phyloP scores from a whole-genome alignment of 2,329 filamentous ascomycete species.

The Arthroderma uncinatum region DNA sequence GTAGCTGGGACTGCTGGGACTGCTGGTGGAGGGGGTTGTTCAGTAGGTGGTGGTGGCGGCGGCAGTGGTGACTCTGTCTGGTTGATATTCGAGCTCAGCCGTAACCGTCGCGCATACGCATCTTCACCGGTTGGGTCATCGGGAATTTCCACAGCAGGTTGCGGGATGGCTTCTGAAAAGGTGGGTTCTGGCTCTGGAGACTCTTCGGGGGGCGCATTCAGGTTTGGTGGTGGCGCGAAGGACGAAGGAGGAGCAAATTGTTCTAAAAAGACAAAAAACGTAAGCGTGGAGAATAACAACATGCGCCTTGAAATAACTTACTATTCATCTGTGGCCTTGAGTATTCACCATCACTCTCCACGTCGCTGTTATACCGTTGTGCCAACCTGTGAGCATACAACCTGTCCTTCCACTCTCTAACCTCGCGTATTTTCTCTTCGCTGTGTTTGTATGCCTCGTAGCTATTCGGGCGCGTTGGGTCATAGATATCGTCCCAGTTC shows the following conservation, averaged over 20 bases:
- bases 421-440: slow-evolving; percentile 69
- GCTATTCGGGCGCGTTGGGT: slow-evolving; percentile 68
- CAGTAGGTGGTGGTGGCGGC: slow-evolving; percentile 11
- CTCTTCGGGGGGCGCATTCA: slow-evolving; percentile 29
- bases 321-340: slow-evolving; percentile 35
- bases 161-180: slow-evolving; percentile 19
- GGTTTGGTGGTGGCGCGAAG: slow-evolving; percentile 43
- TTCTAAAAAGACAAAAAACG: slow-evolving; percentile 22
- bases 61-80: slow-evolving; percentile 15
- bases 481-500: slow-evolving; percentile 91
- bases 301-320: slow-evolving; percentile 29
- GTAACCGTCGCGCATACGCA: slow-evolving; percentile 53
- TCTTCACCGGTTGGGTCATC: slow-evolving; percentile 58
- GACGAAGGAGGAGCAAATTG: slow-evolving; percentile 41
- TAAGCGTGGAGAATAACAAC: slow-evolving; percentile 11
- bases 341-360: slow-evolving; percentile 41
- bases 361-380: slow-evolving; percentile 33
- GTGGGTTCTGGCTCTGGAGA: slow-evolving; percentile 11
- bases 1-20: slow-evolving; percentile 21
- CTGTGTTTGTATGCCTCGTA: slow-evolving; percentile 75
- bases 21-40: slow-evolving; percentile 17
- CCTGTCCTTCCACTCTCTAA: slow-evolving; percentile 73
- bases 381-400: slow-evolving; percentile 60
- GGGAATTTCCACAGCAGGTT: slow-evolving; percentile 37
- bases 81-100: slow-evolving; percentile 39